Percentiles rank a stretch among this genome's conserved stretches.
Conservation (phyloP, 805 yeast genomes). For the Ogataea haglerorum region DNA sequence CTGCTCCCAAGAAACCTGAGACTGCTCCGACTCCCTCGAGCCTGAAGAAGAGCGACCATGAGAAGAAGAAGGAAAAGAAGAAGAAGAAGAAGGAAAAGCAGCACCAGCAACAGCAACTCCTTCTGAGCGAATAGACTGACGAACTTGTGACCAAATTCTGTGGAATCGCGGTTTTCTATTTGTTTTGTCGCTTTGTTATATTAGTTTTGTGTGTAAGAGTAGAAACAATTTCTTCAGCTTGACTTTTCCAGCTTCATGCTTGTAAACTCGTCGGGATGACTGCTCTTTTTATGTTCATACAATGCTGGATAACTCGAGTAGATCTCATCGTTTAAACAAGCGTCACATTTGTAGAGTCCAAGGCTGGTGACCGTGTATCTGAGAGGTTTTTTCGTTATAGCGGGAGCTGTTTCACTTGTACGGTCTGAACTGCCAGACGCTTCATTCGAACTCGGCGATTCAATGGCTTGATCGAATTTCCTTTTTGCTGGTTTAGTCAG, state of each 20-base stretch:
- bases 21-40: constrained; percentile 22
- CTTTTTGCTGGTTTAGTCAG: constrained; percentile 4
- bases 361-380: constrained; percentile 20
- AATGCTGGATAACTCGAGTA: constrained; percentile 21
- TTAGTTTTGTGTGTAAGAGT: constrained; percentile 12
- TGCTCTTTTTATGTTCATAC: constrained; percentile 19
- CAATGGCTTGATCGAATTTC: constrained; percentile 4
- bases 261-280: constrained; percentile 20
- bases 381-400: constrained; percentile 6
- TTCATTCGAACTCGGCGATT: constrained; percentile 4
- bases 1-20: constrained; percentile 28
- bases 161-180: background rate
- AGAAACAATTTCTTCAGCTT: constrained; percentile 3
- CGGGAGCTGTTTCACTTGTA: background rate
- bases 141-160: background rate
- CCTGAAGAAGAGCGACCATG: constrained; percentile 29
- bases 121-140: constrained; percentile 7
- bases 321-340: constrained; percentile 12
- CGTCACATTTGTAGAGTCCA: constrained; percentile 22
- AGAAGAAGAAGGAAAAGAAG: constrained; percentile 49
- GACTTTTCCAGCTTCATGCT: background rate
- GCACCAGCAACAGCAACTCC: constrained; percentile 10
- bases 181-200: constrained; percentile 13
- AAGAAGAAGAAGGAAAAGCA: constrained; percentile 45
- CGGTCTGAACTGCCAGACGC: background rate